Percentiles rank a stretch among this genome's conserved stretches.
These are phyloP conservation scores for Gossypium gossypioides DNA, from an alignment of 441 rosid genomes.

Conservation along the genomic window DNA sequence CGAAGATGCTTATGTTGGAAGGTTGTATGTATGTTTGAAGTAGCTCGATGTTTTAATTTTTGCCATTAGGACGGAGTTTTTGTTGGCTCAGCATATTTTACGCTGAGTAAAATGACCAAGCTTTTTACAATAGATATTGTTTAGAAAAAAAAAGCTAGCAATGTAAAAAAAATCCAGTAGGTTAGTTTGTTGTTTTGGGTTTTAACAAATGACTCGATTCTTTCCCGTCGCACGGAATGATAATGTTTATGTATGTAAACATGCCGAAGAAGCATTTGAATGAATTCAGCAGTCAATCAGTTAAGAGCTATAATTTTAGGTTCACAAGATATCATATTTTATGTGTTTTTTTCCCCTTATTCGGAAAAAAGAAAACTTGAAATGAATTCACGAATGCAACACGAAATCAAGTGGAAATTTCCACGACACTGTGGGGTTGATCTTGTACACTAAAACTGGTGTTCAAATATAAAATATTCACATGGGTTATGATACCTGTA, in stretches of 20 bases:
- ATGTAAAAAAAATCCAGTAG: conserved; percentile 6
- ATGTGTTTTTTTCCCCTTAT: not conserved
- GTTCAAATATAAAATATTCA: too few species aligned
- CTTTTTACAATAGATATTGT: not conserved
- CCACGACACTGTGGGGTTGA: too few species aligned
- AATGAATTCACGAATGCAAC: too few species aligned
- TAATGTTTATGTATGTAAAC: not conserved
- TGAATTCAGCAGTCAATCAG: not conserved
- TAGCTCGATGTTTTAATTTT: not conserved
- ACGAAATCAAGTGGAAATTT: too few species aligned
- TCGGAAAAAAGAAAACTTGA: too few species aligned
- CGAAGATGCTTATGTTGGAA: not conserved
- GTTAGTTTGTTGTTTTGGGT: not conserved
- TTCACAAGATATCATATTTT: not conserved
- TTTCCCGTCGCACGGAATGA: not conserved
- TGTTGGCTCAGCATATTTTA: not conserved
- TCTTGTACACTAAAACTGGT: too few species aligned
- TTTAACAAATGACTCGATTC: not conserved
- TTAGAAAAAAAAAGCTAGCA: conserved; percentile 6
- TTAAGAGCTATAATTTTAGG: not conserved
- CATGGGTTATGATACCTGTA: too few species aligned
- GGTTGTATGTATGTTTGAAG: not conserved
- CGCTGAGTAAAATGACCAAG: not conserved
- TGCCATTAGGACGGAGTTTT: not conserved
- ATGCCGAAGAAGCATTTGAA: not conserved